A percentile compares a stretch with the other conserved stretches of the same genome.
These are phyloP conservation scores for Naegleria lovaniensis DNA, from an alignment of 208 protist genomes.

Conservation along the genomic window DNA sequence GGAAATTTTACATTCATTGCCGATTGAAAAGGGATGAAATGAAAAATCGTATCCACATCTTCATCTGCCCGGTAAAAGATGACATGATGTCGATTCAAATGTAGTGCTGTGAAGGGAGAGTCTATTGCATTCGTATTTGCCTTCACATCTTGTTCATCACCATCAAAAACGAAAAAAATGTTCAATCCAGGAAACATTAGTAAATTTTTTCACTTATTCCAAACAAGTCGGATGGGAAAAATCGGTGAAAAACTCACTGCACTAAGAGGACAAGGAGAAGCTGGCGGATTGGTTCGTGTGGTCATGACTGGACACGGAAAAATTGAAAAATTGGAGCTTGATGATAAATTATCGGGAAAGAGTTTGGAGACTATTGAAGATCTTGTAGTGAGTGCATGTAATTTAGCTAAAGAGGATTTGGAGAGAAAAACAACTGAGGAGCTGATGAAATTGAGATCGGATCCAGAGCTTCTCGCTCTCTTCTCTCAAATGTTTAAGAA, in stretches of 20 bases:
- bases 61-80: too few relatives aligned
- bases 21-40: too few relatives aligned
- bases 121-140: too few relatives aligned
- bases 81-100: too few relatives aligned
- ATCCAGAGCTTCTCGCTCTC: not conserved
- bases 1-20: too few relatives aligned
- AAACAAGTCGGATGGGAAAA: not conserved
- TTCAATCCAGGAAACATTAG: not conserved
- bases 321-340: not conserved
- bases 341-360: not conserved
- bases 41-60: too few relatives aligned
- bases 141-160: too few relatives aligned
- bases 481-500: not conserved
- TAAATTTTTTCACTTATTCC: not conserved
- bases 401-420: not conserved
- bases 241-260: not conserved
- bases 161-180: not conserved
- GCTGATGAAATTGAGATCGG: not conserved
- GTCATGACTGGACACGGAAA: not conserved
- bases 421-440: not conserved
- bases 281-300: not conserved
- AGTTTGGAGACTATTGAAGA: constrained; percentile 12
- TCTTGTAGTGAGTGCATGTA: not conserved
- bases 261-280: not conserved
- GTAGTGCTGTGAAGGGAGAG: too few relatives aligned